Base-by-base conservation (phyloP, 2,329 filamentous ascomycete species). In the Penicillium aurantiogriseum region DNA sequence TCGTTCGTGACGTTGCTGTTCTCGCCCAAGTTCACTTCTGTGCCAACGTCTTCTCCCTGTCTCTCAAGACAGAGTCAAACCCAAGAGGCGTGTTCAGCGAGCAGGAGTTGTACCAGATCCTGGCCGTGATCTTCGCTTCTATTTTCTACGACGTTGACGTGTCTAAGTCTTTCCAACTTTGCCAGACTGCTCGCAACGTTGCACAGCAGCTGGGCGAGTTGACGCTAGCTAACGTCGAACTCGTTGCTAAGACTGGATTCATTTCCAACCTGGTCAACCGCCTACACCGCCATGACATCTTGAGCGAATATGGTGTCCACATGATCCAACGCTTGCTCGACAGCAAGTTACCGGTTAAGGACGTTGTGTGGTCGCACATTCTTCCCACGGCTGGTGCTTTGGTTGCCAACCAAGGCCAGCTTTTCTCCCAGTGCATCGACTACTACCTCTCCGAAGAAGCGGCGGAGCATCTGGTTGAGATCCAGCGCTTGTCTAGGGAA, bases 401-500 rank as follows among this genome's bases (percentile, higher is more conserved):
- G 72, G 81, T 84, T 4, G 75, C 80, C 3, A 85, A 83, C 56
- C 83, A 85, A 64, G 82, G 80, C 8, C 82, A 85, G 57, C 77
- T 85, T 23, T 84, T 85, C 63, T 80, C 76, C 0, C 83, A 85
- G 61, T 81, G 78, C 27, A 68, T 86, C 48, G 84, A 85, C 64
- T 83, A 80, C 67, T 85, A 83, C 68, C 75, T 86, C 45, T 76
- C 76, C 4, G 71, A 76, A n/a, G 76, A 78, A 21, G 82, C 81
- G 35, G 70, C 74, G 4, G 63, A 74, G 36, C 76, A 84, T 68
- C 76, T 82, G 63, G 69, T 76, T 2, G 74, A 77, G 10, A 80
- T 85, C 40, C 76, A 80, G 38, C 66, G 70, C 2, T 72, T 85
- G 13, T 80, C 82, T 2, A 73, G 76, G 42, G 66, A 74, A 40